phyloP scores from a whole-genome alignment of 805 yeast species.

The Candida orba region DNA sequence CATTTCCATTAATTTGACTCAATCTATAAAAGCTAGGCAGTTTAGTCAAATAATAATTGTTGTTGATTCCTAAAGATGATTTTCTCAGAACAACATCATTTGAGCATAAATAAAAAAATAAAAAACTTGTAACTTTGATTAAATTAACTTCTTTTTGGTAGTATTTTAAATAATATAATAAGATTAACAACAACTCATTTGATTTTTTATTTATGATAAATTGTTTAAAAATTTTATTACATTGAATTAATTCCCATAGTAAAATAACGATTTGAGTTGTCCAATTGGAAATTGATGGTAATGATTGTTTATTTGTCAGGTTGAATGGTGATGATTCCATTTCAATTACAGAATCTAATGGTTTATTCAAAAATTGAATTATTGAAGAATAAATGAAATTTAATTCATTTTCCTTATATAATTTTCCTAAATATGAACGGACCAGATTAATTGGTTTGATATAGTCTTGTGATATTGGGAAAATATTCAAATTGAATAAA shows the following conservation, averaged over 20 bases:
- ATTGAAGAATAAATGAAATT: slow-evolving; percentile 41
- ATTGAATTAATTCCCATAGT: slow-evolving; percentile 71
- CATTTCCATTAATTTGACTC: slow-evolving; percentile 29
- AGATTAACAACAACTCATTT: slow-evolving; percentile 44
- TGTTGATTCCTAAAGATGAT: slow-evolving; percentile 39
- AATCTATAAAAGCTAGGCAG: slow-evolving; percentile 49
- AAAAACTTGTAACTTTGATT: slow-evolving; percentile 44
- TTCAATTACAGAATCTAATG: slow-evolving; percentile 34
- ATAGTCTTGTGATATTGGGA: slow-evolving; percentile 10
- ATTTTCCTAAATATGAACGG: slow-evolving; percentile 42
- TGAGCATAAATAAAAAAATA: slow-evolving; percentile 43
- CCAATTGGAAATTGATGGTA: slow-evolving; percentile 41
- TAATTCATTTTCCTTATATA: slow-evolving; percentile 50
- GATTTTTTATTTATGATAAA: slow-evolving; percentile 40
- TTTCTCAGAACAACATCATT: slow-evolving; percentile 31
- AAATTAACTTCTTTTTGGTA: slow-evolving; percentile 34
- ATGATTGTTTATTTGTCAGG: slow-evolving; percentile 20
- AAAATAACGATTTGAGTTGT: slow-evolving; percentile 52
- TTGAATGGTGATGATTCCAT: slow-evolving; percentile 32
- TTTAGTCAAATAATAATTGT: slow-evolving; percentile 33
- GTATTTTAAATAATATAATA: slow-evolving; percentile 51
- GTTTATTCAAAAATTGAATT: slow-evolving; percentile 38
- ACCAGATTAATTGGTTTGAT: slow-evolving; percentile 40
- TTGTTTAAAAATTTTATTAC: slow-evolving; percentile 51
- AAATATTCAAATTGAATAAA: slow-evolving; percentile 27